Conservation (phyloP, 1,284 basidiomycete species). For the Puccinia hordei region DNA sequence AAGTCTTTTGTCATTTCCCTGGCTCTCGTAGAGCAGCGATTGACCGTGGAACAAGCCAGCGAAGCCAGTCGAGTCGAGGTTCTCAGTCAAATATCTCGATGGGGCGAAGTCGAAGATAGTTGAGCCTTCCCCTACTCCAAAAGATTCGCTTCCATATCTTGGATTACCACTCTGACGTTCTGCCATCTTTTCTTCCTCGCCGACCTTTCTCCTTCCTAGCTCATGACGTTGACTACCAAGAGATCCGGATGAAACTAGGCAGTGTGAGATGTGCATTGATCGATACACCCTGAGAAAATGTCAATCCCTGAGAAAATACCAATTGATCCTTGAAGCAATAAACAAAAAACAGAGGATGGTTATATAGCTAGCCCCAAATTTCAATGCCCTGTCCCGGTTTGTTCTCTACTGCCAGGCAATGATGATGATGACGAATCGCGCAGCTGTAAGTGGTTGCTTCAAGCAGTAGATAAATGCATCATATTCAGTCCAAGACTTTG, state of each 20-base stretch:
- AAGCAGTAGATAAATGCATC: too few relatives aligned
- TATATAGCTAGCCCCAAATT: too few relatives aligned
- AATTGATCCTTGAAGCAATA: too few relatives aligned
- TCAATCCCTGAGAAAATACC: too few relatives aligned
- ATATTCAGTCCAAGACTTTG: too few relatives aligned
- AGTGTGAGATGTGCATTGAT: conserved; percentile 40
- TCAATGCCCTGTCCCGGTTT: too few relatives aligned
- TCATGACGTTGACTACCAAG: conserved; percentile 49
- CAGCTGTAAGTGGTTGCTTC: not conserved
- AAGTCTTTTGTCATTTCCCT: conserved; percentile 90
- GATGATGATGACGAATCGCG: too few relatives aligned
- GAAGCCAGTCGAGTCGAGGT: conserved; percentile 89
- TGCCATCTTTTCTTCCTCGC: not conserved
- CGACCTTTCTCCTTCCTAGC: conserved; percentile 8
- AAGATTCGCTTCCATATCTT: too few relatives aligned
- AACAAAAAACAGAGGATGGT: too few relatives aligned
- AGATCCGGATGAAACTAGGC: conserved; percentile 48
- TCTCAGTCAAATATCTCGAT: conserved; percentile 86
- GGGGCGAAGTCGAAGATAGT: conserved; percentile 99
- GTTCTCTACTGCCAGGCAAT: too few relatives aligned
- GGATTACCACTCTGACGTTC: not conserved
- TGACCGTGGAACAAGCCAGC: conserved; percentile 81
- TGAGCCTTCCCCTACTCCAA: conserved; percentile 32
- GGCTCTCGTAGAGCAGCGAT: conserved; percentile 74
- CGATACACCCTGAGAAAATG: not conserved